Evolutionary conservation across 441 rosid genomes (phyloP).

Genomic region (Populus tomentosa): DNA sequence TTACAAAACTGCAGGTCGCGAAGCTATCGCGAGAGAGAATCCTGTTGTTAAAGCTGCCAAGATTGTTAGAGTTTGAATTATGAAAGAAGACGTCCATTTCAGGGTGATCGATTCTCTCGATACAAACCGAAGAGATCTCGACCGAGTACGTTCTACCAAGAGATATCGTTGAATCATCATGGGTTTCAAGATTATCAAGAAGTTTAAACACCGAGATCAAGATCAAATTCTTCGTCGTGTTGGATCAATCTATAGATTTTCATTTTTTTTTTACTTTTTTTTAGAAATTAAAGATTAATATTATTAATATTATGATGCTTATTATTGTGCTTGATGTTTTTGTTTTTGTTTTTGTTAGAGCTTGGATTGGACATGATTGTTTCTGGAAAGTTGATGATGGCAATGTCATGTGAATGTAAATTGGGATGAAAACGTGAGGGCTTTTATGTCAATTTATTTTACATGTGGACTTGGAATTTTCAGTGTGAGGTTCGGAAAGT

Average conservation of each 20-base stretch:
- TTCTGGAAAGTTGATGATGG: neutral
- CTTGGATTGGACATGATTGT: neutral
- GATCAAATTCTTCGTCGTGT: constrained; percentile 16
- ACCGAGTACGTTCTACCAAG: neutral
- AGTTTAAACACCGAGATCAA: neutral
- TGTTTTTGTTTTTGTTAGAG: neutral
- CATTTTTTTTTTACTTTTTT: neutral
- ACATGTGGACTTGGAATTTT: constrained; percentile 13
- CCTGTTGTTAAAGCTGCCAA: constrained; percentile 97
- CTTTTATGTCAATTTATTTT: constrained; percentile 6
- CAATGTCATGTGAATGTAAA: constrained; percentile 33
- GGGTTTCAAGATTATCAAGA: constrained; percentile 2
- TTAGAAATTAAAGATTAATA: constrained; percentile 33
- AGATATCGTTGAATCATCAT: constrained; percentile 1
- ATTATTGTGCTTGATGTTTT: constrained; percentile 3
- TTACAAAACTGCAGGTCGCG: constrained; percentile 83
- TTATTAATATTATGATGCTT: constrained; percentile 13
- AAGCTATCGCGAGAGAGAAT: constrained; percentile 87
- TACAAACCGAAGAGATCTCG: constrained; percentile 10
- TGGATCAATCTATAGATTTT: constrained; percentile 21
- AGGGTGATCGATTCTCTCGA: constrained; percentile 29
- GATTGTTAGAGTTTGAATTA: constrained; percentile 71
- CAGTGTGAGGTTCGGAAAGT: constrained; percentile 11
- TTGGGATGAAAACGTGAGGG: constrained; percentile 7
- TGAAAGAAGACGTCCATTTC: neutral